Base-by-base conservation (phyloP, 495 filamentous ascomycete genomes). In the Rostrohypoxylon terebratum region DNA sequence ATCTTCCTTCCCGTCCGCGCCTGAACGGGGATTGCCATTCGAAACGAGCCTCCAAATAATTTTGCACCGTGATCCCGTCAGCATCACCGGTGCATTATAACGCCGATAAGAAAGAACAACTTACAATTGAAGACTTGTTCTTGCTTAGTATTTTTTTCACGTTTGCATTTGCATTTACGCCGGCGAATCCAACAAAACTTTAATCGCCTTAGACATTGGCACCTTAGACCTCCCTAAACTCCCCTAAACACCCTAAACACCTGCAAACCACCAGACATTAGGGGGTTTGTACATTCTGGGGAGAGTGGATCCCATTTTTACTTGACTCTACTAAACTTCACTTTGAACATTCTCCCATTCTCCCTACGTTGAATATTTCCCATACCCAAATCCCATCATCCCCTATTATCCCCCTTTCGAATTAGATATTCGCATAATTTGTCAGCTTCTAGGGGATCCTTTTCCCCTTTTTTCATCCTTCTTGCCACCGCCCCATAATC, bases 301-400 rank as follows among this genome's bases (percentile, higher is more conserved):
- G 47, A 63, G 66, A 63, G 71, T 73, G 71, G 66, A 63, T 73
- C 59, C 23, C 4, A 40, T 20, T 34, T 34, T 47, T 51, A 36
- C 8, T 42, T 42, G 1, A 42, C 38, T 42, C 5, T 11, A 28
- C 28, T 28, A 28, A 28, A 42, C 38, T 34, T 47, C 51, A 36
- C 8, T 3, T 42, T 44, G 14, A 68, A 61, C 65, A 48, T 68
- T n/a, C n/a, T n/a, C n/a, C n/a, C n/a, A n/a, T n/a, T n/a, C 59
- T 73, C 65, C 65, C 55, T 69, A 50, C 38, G 38, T 60, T 61
- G 51, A 58, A 51, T 58, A 69, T 63, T 69, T 58, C 40, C 66
- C 33, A 65, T 69, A 53, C 23, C 40, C 31, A 54, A 62, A 50
- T 44, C 20, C 42, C 61, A 69, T 61, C 65, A 65, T 40, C 62